These are phyloP conservation scores for Candida golubevii DNA, from an alignment of 805 yeast genomes.

Conservation along the genomic window DNA sequence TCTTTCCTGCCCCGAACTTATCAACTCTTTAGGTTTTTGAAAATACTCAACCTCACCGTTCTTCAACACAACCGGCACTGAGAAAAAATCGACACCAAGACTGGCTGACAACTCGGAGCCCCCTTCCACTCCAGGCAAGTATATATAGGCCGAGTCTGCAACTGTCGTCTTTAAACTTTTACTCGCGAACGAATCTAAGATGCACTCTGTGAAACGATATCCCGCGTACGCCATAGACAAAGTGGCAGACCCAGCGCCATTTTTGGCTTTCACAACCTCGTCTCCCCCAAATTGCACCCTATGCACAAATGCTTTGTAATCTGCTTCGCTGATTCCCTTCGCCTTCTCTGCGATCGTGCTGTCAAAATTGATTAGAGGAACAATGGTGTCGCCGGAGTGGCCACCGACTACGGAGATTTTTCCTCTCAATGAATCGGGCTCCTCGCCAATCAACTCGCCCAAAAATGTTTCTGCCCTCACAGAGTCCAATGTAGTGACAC, in stretches of 20 bases:
- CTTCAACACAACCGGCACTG: conserved; percentile 44
- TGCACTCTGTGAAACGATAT: conserved; percentile 17
- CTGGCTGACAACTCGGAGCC: conserved; percentile 40
- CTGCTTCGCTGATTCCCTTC: conserved; percentile 12
- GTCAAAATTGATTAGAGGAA: conserved; percentile 31
- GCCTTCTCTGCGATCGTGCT: conserved; percentile 18
- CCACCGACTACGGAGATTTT: conserved; percentile 43
- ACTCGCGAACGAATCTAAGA: conserved; percentile 13
- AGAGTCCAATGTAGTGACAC: conserved; percentile 43
- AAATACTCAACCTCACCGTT: conserved; percentile 36
- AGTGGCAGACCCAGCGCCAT: conserved; percentile 21
- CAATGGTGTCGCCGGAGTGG: conserved; percentile 45
- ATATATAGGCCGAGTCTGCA: conserved; percentile 48
- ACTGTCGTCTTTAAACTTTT: conserved; percentile 7
- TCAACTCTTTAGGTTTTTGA: conserved; percentile 32
- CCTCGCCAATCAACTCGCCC: conserved; percentile 31
- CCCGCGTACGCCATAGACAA: conserved; percentile 22
- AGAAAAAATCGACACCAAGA: conserved; percentile 41
- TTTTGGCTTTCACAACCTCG: conserved; percentile 21
- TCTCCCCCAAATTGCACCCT: conserved; percentile 21
- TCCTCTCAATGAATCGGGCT: conserved; percentile 34
- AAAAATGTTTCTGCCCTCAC: conserved; percentile 46
- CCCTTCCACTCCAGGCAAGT: conserved; percentile 49
- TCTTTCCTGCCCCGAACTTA: conserved; percentile 28
- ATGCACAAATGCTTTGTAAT: conserved; percentile 17